Evolutionary conservation across 2,329 filamentous ascomycete species (phyloP), one percentile per base, ranked within the genome.

Genomic region (Paracamarosporium sp.): DNA sequence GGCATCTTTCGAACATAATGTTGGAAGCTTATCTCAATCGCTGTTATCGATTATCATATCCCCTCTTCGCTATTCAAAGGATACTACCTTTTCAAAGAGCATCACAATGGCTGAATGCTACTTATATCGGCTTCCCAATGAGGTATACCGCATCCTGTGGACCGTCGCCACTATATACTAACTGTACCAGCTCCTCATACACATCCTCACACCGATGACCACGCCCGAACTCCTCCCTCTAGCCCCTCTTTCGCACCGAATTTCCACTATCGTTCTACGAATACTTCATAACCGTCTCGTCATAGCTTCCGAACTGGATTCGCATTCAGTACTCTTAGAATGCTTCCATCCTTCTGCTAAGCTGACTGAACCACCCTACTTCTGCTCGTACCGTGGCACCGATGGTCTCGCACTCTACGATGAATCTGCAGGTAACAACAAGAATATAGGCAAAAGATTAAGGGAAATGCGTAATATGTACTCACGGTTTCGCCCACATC

Each of bases 301-400:
- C 45, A 74, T 83, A 20, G 85, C 86, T 20, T 82, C 86, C 4
- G 78, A 83, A 3, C 76, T 89, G 7, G 77, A 83, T 35, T 83
- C 86, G 35, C 86, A 91, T 68, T 85, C 88, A 53, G 77, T 95
- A 36, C 86, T 93, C 35, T 85, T 96, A 40, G 90, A 94, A 78
- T 92, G 90, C 73, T 93, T 90, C 69, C 90, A 90, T 62, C 91
- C 91, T 0, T 86, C 82, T 61, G 87, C 84, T 24, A 89, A 88
- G 73, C 80, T 90, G 48, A 88, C 84, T 5, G 88, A 90, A 20
- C 89, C 90, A 0, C 88, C 87, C 53, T 82, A 92, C 12, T 84
- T 85, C 70, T 93, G 91, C 75, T 81, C 86, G 43, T 89, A 89
- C 61, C 79, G 88, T 11, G 86, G 85, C 28, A 92, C 88, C 1